Evolutionary conservation across 352 stramenopile genomes (phyloP).

Genomic region (Pythium plurisporium): DNA sequence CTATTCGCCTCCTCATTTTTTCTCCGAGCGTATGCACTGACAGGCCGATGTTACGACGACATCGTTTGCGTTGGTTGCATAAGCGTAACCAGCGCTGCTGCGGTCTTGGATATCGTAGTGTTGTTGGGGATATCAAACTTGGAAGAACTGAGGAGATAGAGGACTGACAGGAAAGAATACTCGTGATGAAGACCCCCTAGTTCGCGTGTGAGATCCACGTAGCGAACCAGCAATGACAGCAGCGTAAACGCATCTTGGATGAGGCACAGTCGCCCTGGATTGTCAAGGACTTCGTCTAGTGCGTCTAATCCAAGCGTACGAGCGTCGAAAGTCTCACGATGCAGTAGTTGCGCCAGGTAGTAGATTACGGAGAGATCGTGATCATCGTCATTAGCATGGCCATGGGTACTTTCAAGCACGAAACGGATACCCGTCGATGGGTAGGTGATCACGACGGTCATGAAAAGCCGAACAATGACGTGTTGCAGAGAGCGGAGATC

Average conservation of each 20-base stretch:
- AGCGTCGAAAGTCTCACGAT: conserved; percentile 54
- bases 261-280: conserved; percentile 32
- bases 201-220: conserved; percentile 59
- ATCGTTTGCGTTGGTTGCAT: conserved; percentile 8
- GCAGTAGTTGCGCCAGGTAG: conserved; percentile 53
- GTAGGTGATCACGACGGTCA: conserved; percentile 48
- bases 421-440: conserved; percentile 61
- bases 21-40: neutral
- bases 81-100: conserved; percentile 35
- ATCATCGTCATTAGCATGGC: conserved; percentile 38
- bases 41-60: neutral
- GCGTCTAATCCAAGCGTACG: conserved; percentile 30
- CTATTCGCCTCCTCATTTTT: neutral
- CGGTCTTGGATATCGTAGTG: conserved; percentile 48
- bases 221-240: conserved; percentile 50
- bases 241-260: conserved; percentile 57
- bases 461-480: conserved; percentile 53
- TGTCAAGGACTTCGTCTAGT: conserved; percentile 25
- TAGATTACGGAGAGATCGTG: conserved; percentile 56
- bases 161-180: conserved; percentile 51
- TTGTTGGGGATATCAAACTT: conserved; percentile 32
- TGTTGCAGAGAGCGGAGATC: conserved; percentile 36
- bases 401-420: conserved; percentile 66
- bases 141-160: conserved; percentile 40
- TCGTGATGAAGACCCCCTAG: conserved; percentile 46